phyloP scores from a whole-genome alignment of 805 yeast species.

The Pichia occidentalis region DNA sequence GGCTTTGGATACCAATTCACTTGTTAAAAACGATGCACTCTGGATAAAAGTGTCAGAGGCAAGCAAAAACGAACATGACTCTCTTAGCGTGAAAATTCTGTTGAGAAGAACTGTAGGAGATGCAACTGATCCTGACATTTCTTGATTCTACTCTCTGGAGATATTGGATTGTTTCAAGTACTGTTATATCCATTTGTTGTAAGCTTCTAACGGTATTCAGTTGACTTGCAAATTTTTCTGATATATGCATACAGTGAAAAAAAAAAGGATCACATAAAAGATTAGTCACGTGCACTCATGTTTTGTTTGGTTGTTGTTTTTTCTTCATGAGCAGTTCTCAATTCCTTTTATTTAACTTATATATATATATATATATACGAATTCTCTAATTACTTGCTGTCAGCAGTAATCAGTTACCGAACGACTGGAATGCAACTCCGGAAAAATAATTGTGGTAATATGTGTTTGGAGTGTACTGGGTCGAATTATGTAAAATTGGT shows the following conservation, averaged over 20 bases:
- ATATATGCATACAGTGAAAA: neutral
- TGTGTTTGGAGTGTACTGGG: no score
- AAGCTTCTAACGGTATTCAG: no score
- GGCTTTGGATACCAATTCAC: conserved; percentile 48
- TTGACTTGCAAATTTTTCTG: neutral
- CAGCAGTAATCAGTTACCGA: no score
- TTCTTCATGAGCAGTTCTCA: neutral
- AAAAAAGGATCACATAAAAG: no score
- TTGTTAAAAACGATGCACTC: conserved; percentile 48
- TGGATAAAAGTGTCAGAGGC: conserved; percentile 66
- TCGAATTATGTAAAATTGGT: no score
- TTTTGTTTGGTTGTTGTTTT: neutral
- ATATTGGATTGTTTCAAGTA: no score
- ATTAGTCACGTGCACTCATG: conserved; percentile 7
- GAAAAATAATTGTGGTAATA: no score
- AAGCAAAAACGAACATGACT: conserved; percentile 65
- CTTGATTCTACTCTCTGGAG: no score
- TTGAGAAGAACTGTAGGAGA: conserved; percentile 50
- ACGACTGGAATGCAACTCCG: no score
- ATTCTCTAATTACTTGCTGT: no score
- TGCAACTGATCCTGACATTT: conserved; percentile 26
- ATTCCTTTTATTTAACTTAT: neutral
- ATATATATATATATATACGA: neutral
- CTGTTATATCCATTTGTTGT: no score
- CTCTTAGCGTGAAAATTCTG: conserved; percentile 64